Evolutionary conservation across 768 basidiomycete genomes (phyloP).

Genomic region (Agrocybe praecox): DNA sequence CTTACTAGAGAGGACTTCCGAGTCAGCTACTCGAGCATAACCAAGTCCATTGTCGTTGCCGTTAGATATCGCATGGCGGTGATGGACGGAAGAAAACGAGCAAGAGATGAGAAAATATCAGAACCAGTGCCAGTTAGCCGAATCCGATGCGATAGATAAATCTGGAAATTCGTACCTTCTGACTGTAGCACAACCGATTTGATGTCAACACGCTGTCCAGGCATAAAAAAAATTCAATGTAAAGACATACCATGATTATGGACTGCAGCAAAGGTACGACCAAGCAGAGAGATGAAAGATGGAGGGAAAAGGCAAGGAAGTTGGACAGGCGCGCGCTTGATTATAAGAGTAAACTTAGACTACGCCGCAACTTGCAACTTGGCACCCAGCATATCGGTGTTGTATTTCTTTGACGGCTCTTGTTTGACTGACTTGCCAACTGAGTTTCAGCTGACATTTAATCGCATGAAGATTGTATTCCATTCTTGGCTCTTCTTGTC

Average conservation of each 20-base stretch:
- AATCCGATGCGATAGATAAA: not conserved
- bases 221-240: not conserved
- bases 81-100: not conserved
- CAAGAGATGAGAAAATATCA: not conserved
- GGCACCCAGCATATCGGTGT: too few species aligned
- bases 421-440: too few species aligned
- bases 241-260: not conserved
- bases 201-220: not conserved
- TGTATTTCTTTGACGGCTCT: too few species aligned
- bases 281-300: not conserved
- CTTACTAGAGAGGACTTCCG: not conserved
- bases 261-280: not conserved
- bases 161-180: conserved; percentile 2
- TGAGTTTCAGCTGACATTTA: too few species aligned
- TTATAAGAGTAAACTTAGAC: too few species aligned
- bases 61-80: too few species aligned
- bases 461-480: too few species aligned
- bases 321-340: not conserved
- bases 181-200: not conserved
- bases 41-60: not conserved
- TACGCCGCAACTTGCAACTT: too few species aligned
- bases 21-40: not conserved
- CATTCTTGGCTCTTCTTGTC: too few species aligned
- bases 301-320: not conserved
- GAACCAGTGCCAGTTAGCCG: not conserved